A percentile compares a stretch with the other conserved stretches of the same genome.
Evolutionary conservation across 2,329 filamentous ascomycete species (phyloP).

Genomic region (Aspergillus proliferans): DNA sequence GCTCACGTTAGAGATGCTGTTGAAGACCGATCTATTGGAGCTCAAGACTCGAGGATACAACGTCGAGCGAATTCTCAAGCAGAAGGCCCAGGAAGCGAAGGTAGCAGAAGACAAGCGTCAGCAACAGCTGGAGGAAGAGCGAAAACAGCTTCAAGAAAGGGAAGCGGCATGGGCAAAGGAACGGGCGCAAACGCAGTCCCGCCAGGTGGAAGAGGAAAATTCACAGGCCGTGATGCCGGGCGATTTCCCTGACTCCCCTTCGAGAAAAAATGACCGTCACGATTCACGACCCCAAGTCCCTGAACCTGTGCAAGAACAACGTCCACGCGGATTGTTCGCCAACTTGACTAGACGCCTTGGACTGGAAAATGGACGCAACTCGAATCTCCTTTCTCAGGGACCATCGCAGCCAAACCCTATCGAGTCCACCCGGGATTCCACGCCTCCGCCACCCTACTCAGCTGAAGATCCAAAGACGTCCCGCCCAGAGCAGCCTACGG

Average conservation of each 20-base stretch:
- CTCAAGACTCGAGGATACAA: constrained; percentile 88
- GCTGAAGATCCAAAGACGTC: constrained; percentile 26
- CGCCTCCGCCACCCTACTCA: constrained; percentile 38
- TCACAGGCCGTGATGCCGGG: constrained; percentile 61
- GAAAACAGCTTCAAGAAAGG: constrained; percentile 59
- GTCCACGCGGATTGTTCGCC: constrained; percentile 57
- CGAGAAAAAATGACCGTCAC: constrained; percentile 30
- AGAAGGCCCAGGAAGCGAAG: constrained; percentile 78
- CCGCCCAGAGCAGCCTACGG: constrained; percentile 26
- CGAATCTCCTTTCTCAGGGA: constrained; percentile 15
- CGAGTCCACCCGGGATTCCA: constrained; percentile 13
- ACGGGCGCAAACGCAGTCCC: constrained; percentile 22
- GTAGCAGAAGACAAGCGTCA: constrained; percentile 78
- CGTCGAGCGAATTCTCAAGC: constrained; percentile 84
- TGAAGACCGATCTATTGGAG: constrained; percentile 76
- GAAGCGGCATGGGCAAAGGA: constrained; percentile 44
- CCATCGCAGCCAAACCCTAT: constrained; percentile 17
- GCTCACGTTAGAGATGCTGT: constrained; percentile 82
- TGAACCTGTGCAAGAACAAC: constrained; percentile 35
- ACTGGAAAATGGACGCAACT: constrained; percentile 48
- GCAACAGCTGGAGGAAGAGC: constrained; percentile 65
- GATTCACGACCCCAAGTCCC: constrained; percentile 18
- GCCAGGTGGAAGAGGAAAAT: constrained; percentile 24
- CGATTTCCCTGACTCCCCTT: constrained; percentile 62
- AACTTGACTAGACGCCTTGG: constrained; percentile 63